These are phyloP conservation scores for Kwoniella bestiolae DNA, from an alignment of 768 basidiomycete genomes.

Conservation along the genomic window DNA sequence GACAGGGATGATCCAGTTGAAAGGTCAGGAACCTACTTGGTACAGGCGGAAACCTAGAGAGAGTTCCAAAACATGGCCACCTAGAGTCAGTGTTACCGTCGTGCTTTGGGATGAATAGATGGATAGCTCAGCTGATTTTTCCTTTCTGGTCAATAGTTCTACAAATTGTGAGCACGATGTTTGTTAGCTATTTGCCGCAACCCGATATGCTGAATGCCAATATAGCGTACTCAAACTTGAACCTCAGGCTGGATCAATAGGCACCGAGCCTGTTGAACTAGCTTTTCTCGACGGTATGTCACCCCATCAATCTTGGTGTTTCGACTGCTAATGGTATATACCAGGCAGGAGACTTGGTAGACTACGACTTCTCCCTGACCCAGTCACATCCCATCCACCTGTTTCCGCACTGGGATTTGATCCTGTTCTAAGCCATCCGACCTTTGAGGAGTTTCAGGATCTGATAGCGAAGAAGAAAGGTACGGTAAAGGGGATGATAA, in stretches of 20 bases:
- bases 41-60: constrained; percentile 50
- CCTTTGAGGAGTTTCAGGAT: constrained; percentile 62
- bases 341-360: constrained; percentile 70
- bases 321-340: no score
- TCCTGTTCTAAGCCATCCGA: constrained; percentile 72
- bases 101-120: constrained; percentile 5
- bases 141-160: constrained; percentile 35
- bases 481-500: constrained; percentile 73
- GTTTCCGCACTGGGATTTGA: constrained; percentile 77
- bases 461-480: constrained; percentile 65
- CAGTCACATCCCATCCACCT: constrained; percentile 66
- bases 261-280: constrained; percentile 61
- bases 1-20: constrained; percentile 81
- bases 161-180: constrained; percentile 42
- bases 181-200: neutral
- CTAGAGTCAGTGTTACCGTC: constrained; percentile 42
- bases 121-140: no score
- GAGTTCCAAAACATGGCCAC: constrained; percentile 46
- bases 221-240: constrained; percentile 65
- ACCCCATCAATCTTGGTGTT: neutral
- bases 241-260: constrained; percentile 56
- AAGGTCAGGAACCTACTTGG: constrained; percentile 56
- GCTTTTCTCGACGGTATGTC: constrained; percentile 67
- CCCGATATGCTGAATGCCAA: neutral
- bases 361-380: constrained; percentile 67